phyloP scores from a whole-genome alignment of 2,329 filamentous ascomycete genomes.

The Phaeosphaeriaceae sp. region DNA sequence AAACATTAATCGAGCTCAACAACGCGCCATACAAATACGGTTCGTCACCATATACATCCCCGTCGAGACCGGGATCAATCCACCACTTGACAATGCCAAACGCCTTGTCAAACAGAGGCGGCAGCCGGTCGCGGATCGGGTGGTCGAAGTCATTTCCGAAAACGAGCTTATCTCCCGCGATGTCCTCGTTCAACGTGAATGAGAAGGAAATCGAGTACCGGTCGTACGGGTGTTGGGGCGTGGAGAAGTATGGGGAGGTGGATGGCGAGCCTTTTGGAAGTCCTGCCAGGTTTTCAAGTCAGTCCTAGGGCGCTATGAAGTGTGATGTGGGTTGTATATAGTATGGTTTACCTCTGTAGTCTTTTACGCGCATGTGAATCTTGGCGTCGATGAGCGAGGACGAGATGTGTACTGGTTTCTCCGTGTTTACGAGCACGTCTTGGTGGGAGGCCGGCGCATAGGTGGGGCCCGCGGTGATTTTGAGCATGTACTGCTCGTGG shows the following conservation, averaged over 20 bases:
- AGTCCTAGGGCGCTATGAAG: too few relatives aligned
- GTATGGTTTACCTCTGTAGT: constrained; percentile 56
- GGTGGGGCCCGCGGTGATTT: constrained; percentile 78
- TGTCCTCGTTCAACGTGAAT: constrained; percentile 73
- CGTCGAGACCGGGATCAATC: constrained; percentile 89
- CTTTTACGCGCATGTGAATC: constrained; percentile 76
- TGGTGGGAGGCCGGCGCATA: constrained; percentile 79
- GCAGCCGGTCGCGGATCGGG: constrained; percentile 84
- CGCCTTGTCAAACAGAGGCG: constrained; percentile 84
- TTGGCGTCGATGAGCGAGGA: constrained; percentile 70
- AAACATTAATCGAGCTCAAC: constrained; percentile 77
- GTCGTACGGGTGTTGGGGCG: constrained; percentile 73
- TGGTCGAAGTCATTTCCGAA: constrained; percentile 97
- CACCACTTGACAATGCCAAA: constrained; percentile 87
- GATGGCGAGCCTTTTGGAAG: constrained; percentile 73
- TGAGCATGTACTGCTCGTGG: constrained; percentile 73
- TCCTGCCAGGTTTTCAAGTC: constrained; percentile 54
- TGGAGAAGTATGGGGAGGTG: constrained; percentile 79
- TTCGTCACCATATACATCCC: constrained; percentile 84
- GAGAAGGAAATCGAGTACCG: constrained; percentile 85
- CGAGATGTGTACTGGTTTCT: constrained; percentile 67
- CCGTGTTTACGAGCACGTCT: constrained; percentile 76
- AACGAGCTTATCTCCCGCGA: constrained; percentile 76
- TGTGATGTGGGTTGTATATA: neutral
- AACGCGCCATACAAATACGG: constrained; percentile 88